A percentile compares a stretch with the other conserved stretches of the same genome.
Conservation (phyloP, 2,329 filamentous ascomycete species). For the Lizonia empirigonia region DNA sequence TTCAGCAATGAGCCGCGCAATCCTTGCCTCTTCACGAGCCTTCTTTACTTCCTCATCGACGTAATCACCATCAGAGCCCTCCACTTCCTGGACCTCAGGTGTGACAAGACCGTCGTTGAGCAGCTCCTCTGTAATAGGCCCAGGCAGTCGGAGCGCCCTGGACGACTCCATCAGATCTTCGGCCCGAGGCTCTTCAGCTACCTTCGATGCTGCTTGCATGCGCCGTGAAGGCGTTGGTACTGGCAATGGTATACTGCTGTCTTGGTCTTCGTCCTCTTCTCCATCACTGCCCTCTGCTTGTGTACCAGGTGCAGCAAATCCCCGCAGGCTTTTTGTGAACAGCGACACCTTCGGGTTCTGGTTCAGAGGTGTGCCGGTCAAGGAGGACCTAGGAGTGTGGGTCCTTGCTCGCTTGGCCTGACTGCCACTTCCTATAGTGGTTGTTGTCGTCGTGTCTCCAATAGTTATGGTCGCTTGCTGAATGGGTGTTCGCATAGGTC, state of each 20-base stretch:
- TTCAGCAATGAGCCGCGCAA: slow-evolving; percentile 53
- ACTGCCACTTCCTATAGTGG: slow-evolving; percentile 63
- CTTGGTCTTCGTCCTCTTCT: slow-evolving; percentile 26
- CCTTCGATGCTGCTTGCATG: slow-evolving; percentile 13
- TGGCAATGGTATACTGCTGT: slow-evolving; percentile 22
- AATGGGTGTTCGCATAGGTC: slow-evolving; percentile 64
- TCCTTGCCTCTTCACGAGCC: slow-evolving; percentile 52
- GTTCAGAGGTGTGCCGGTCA: slow-evolving; percentile 35
- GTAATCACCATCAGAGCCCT: slow-evolving; percentile 52
- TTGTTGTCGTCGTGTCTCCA: slow-evolving; percentile 69
- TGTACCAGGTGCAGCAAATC: slow-evolving; percentile 63
- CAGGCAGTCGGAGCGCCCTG: slow-evolving; percentile 14
- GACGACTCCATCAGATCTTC: slow-evolving; percentile 27
- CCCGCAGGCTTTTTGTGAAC: slow-evolving; percentile 55
- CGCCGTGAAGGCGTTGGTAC: slow-evolving; percentile 25
- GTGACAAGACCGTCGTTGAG: background rate
- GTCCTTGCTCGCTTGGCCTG: slow-evolving; percentile 54
- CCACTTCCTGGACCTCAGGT: slow-evolving; percentile 10
- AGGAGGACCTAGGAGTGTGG: slow-evolving; percentile 47
- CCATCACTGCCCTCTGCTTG: slow-evolving; percentile 42
- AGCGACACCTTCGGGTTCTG: slow-evolving; percentile 40
- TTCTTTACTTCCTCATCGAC: slow-evolving; percentile 64
- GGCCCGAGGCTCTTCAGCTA: slow-evolving; percentile 20
- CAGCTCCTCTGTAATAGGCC: background rate
- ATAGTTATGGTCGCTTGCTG: slow-evolving; percentile 78